phyloP scores from a whole-genome alignment of 345 rosid genomes.

The Sonneratia caseolaris region DNA sequence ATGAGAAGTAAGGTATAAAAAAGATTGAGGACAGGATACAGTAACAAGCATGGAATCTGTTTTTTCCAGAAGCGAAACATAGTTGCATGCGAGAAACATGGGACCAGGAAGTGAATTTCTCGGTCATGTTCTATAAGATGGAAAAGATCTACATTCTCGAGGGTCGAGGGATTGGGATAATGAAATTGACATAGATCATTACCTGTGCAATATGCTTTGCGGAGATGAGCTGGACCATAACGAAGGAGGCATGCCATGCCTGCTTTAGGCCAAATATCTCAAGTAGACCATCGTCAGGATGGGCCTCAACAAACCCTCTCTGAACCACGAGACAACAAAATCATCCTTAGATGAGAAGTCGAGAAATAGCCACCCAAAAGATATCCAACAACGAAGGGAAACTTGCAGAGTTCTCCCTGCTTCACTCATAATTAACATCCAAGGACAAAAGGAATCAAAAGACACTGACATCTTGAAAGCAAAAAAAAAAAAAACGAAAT shows the following conservation, averaged over 20 bases:
- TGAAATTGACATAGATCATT: not conserved
- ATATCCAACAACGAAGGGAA: not conserved
- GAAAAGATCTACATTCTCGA: no score
- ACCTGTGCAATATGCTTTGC: conserved; percentile 99
- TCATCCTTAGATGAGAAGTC: not conserved
- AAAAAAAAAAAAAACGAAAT: not conserved
- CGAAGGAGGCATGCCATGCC: conserved; percentile 99
- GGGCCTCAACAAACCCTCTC: conserved; percentile 95
- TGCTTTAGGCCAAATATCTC: conserved; percentile 96
- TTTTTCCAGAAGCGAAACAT: no score
- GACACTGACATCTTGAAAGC: not conserved
- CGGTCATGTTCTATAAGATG: no score
- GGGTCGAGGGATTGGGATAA: no score
- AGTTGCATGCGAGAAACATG: no score
- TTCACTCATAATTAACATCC: not conserved
- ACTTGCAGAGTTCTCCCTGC: not conserved
- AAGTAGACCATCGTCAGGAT: conserved; percentile 83
- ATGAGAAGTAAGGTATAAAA: not conserved
- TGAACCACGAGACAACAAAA: conserved; percentile 13
- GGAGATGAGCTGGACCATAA: conserved; percentile 95
- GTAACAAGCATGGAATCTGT: no score
- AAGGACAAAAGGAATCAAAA: not conserved
- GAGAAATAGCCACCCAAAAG: not conserved
- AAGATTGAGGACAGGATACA: not conserved
- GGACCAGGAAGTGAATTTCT: no score